Conservation (phyloP, 768 basidiomycete genomes). For the Pleurotus eryngii region DNA sequence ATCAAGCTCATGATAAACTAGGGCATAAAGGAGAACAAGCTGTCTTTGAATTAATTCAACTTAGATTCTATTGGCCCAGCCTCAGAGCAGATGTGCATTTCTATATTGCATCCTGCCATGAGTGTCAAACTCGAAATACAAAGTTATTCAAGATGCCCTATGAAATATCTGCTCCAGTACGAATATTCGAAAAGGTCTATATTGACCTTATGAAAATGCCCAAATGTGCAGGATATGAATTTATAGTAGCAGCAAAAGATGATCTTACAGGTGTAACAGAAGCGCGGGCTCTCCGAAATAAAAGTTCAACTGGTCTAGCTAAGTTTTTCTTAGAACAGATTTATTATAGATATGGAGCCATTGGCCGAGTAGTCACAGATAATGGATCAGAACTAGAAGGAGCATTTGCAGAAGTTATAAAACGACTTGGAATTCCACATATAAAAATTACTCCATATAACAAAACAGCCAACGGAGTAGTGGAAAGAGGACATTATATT, state of each 20-base stretch:
- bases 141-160: slow-evolving; percentile 14
- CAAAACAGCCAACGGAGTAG: no score
- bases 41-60: no score
- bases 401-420: no score
- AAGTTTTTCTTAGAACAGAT: slow-evolving; percentile 20
- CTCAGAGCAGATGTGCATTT: slow-evolving; percentile 17
- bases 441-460: no score
- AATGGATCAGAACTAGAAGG: no score
- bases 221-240: slow-evolving; percentile 11
- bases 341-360: no score
- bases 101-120: slow-evolving; percentile 20
- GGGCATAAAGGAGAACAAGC: no score
- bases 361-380: no score
- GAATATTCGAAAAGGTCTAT: slow-evolving; percentile 18
- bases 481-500: no score
- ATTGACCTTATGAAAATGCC: slow-evolving; percentile 28
- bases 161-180: neutral
- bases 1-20: no score
- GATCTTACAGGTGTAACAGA: slow-evolving; percentile 25
- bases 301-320: slow-evolving; percentile 13
- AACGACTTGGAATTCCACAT: no score
- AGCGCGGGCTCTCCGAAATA: slow-evolving; percentile 19
- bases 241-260: slow-evolving; percentile 24
- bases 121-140: slow-evolving; percentile 18
- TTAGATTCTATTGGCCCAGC: slow-evolving; percentile 16